Conservation (phyloP, 2,329 filamentous ascomycete genomes). For the Sporothrix brasiliensis region DNA sequence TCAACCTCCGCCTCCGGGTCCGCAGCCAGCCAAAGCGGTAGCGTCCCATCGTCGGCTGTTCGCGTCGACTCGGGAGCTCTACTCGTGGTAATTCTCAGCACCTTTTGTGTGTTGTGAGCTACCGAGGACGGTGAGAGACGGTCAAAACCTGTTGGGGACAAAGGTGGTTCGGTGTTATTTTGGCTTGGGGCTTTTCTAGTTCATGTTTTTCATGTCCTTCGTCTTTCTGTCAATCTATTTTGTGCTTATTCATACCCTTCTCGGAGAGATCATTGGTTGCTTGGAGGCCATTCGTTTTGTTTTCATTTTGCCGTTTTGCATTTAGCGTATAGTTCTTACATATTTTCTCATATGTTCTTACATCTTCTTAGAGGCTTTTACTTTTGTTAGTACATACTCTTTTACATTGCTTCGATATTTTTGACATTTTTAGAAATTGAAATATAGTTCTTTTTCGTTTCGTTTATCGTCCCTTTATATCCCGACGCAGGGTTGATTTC, state of each 20-base stretch:
- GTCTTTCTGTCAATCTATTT: background rate
- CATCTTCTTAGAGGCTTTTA: background rate
- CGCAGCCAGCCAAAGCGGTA: background rate
- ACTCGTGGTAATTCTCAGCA: background rate
- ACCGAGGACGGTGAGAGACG: background rate
- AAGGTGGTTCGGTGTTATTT: background rate
- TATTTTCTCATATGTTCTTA: background rate
- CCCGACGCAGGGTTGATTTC: background rate
- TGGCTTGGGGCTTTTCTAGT: background rate
- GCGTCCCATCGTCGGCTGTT: background rate
- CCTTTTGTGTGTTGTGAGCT: background rate
- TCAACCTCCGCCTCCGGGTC: background rate
- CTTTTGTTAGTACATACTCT: background rate
- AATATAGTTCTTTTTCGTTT: background rate
- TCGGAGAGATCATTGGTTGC: slow-evolving; percentile 1
- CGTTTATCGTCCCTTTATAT: slow-evolving; percentile 21
- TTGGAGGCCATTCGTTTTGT: background rate
- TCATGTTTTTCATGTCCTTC: background rate
- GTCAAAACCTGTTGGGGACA: background rate
- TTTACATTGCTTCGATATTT: background rate
- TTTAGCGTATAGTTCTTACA: background rate
- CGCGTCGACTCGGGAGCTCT: background rate
- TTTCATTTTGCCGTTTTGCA: background rate
- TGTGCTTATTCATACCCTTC: slow-evolving; percentile 17
- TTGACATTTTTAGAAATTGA: slow-evolving; percentile 12